phyloP scores from a whole-genome alignment of 306 rosid species.

The Bauhinia variegata region DNA sequence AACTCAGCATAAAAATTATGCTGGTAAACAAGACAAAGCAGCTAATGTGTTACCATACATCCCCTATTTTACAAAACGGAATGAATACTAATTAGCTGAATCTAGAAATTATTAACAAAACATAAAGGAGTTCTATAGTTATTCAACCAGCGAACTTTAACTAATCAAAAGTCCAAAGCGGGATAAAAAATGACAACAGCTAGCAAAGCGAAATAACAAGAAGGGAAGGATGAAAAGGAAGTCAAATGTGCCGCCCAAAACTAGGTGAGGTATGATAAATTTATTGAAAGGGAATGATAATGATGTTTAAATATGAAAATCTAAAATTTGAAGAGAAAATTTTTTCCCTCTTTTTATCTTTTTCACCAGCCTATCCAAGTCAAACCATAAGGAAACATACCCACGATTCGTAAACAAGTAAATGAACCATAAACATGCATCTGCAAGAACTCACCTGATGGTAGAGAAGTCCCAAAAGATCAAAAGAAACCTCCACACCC shows the following conservation, averaged over 20 bases:
- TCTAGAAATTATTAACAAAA: no score
- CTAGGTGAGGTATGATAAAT: neutral
- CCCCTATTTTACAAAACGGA: neutral
- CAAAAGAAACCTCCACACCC: constrained; percentile 88
- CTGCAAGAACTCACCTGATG: constrained; percentile 69
- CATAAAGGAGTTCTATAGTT: neutral
- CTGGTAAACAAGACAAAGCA: neutral
- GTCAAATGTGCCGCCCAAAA: constrained; percentile 24
- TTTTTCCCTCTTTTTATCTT: neutral
- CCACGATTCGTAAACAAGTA: constrained; percentile 24
- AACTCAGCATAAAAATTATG: neutral
- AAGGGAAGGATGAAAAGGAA: constrained; percentile 26
- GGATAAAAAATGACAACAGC: neutral
- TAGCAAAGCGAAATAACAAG: neutral
- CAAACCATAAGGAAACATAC: constrained; percentile 32
- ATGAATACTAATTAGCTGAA: constrained; percentile 7
- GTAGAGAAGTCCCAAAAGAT: constrained; percentile 73
- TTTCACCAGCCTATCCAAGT: constrained; percentile 19
- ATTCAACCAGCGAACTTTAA: no score
- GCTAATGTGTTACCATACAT: neutral
- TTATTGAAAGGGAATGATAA: constrained; percentile 18
- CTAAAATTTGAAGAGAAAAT: constrained; percentile 13
- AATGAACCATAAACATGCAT: constrained; percentile 11
- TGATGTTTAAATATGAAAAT: neutral
- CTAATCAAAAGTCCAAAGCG: neutral